Conservation (phyloP, 1,284 basidiomycete genomes). For the Irpex sp. region DNA sequence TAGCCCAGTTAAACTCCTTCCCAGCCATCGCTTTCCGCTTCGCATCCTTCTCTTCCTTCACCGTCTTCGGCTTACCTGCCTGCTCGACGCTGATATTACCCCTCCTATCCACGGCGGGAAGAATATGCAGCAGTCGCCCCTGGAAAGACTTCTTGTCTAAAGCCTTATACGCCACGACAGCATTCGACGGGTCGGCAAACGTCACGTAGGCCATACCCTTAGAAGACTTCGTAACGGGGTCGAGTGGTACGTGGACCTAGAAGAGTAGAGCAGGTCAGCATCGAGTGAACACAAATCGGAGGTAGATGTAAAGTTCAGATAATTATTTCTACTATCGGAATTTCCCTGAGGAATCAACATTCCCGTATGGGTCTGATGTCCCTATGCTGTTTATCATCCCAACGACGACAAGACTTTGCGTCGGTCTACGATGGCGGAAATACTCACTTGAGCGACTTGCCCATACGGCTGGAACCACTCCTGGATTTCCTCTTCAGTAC, state of each 20-base stretch:
- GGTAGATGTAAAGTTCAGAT: constrained; percentile 22
- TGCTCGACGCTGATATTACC: constrained; percentile 44
- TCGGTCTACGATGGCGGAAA: background rate
- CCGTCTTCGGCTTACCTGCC: constrained; percentile 43
- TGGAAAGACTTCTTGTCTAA: constrained; percentile 90
- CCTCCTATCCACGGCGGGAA: constrained; percentile 75
- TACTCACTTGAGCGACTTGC: constrained; percentile 65
- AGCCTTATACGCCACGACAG: constrained; percentile 72
- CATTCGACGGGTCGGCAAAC: constrained; percentile 64
- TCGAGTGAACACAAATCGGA: background rate
- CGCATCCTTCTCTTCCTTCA: constrained; percentile 69
- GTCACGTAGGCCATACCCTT: constrained; percentile 89
- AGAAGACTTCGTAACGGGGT: constrained; percentile 58
- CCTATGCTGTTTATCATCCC: constrained; percentile 42
- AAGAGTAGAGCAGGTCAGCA: constrained; percentile 3
- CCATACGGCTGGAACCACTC: constrained; percentile 75
- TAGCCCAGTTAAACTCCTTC: constrained; percentile 94
- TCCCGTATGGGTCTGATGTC: constrained; percentile 42
- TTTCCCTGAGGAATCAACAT: constrained; percentile 60
- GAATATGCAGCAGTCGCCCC: constrained; percentile 87
- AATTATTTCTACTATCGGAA: constrained; percentile 52
- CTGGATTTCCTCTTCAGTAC: constrained; percentile 70
- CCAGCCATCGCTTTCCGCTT: constrained; percentile 74
- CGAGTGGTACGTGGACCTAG: constrained; percentile 84
- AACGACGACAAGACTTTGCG: constrained; percentile 8